These are phyloP conservation scores for Escallonia rubra DNA, from an alignment of 129 eudicot species.

Conservation along the genomic window DNA sequence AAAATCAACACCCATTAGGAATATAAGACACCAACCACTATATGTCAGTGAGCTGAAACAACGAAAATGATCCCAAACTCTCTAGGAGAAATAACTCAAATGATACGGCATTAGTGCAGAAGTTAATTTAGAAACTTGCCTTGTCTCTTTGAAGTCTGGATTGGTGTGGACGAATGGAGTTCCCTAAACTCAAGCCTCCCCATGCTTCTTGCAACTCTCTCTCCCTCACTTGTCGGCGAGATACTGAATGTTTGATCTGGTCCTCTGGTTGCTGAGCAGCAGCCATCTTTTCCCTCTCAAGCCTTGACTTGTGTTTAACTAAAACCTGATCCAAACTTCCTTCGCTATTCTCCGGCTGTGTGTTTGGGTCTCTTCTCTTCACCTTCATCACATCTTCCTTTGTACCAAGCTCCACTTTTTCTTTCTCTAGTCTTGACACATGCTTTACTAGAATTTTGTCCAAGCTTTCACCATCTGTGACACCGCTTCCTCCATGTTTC, in stretches of 20 bases:
- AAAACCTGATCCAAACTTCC: constrained; percentile 73
- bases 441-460: constrained; percentile 74
- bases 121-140: constrained; percentile 31
- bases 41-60: neutral
- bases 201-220: constrained; percentile 76
- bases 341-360: constrained; percentile 26
- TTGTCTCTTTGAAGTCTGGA: constrained; percentile 85
- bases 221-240: constrained; percentile 72
- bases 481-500: constrained; percentile 5
- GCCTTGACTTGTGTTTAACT: constrained; percentile 56
- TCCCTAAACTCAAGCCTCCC: constrained; percentile 93
- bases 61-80: too few relatives aligned
- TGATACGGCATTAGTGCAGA: neutral
- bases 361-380: constrained; percentile 7
- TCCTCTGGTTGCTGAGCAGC: constrained; percentile 25
- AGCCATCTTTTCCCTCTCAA: constrained; percentile 66
- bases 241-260: constrained; percentile 23
- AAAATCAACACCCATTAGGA: neutral
- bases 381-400: constrained; percentile 27
- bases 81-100: neutral
- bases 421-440: constrained; percentile 77
- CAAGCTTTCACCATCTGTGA: constrained; percentile 39
- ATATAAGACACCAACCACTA: neutral
- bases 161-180: constrained; percentile 66
- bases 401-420: constrained; percentile 35